These are phyloP conservation scores for Verticillium nubilum DNA, from an alignment of 2,329 filamentous ascomycete genomes.

Conservation along the genomic window DNA sequence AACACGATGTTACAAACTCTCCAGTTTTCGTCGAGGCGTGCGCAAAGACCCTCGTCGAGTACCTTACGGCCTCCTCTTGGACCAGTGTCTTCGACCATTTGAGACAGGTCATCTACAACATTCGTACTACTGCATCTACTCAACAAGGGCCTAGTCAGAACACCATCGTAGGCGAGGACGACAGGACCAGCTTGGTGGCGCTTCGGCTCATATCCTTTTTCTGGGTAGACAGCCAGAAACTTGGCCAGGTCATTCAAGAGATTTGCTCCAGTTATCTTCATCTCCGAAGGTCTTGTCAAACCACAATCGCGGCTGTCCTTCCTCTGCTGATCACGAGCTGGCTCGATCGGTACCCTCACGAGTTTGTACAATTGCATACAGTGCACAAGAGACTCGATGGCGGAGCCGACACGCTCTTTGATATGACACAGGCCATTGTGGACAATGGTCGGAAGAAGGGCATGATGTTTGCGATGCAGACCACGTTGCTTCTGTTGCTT, in stretches of 20 bases:
- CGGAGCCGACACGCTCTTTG: constrained; percentile 61
- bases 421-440: constrained; percentile 59
- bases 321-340: constrained; percentile 60
- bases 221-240: constrained; percentile 58
- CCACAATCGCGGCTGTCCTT: constrained; percentile 55
- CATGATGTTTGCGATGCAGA: constrained; percentile 58
- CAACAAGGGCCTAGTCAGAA: constrained; percentile 33
- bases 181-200: constrained; percentile 45
- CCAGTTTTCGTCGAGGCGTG: constrained; percentile 16
- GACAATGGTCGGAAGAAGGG: constrained; percentile 52
- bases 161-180: constrained; percentile 38
- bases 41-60: constrained; percentile 50
- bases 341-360: constrained; percentile 59
- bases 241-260: constrained; percentile 59
- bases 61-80: constrained; percentile 62
- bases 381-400: constrained; percentile 58
- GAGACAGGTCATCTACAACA: constrained; percentile 43
- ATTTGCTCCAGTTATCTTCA: constrained; percentile 63
- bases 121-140: constrained; percentile 36
- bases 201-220: constrained; percentile 57
- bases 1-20: background rate
- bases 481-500: constrained; percentile 55
- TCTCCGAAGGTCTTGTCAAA: constrained; percentile 59
- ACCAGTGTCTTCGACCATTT: constrained; percentile 53
- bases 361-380: constrained; percentile 60